phyloP scores from a whole-genome alignment of 2,329 filamentous ascomycete genomes.

The Balansia obtecta region DNA sequence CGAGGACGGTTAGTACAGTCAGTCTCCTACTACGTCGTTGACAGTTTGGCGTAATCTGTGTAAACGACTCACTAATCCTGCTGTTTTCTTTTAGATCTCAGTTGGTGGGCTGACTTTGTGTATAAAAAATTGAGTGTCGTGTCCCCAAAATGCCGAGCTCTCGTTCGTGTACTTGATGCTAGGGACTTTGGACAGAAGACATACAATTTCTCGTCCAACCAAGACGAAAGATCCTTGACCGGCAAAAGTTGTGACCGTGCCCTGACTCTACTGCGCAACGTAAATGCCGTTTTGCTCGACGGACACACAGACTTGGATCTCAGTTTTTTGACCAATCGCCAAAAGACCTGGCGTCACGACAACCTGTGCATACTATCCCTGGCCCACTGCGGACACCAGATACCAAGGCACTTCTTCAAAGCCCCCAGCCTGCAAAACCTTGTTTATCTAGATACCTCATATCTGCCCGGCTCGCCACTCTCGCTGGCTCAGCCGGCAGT shows the following conservation, averaged over 20 bases:
- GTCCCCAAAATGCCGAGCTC: conserved; percentile 24
- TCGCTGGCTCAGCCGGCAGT: conserved; percentile 21
- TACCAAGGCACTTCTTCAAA: conserved; percentile 28
- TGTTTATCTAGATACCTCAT: conserved; percentile 41
- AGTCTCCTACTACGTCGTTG: not conserved
- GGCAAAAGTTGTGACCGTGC: conserved; percentile 26
- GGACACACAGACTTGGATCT: conserved; percentile 33
- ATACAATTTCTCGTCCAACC: conserved; percentile 29
- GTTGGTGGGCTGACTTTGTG: conserved; percentile 37
- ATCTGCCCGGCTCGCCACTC: conserved; percentile 31
- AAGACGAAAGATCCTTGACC: conserved; percentile 19
- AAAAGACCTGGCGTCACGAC: not conserved
- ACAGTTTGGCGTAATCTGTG: too few relatives aligned
- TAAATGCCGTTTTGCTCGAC: conserved; percentile 36
- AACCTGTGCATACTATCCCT: conserved; percentile 31
- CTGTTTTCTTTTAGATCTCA: conserved; percentile 25
- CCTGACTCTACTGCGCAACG: conserved; percentile 27
- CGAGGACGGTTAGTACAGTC: conserved; percentile 30
- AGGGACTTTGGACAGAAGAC: conserved; percentile 27
- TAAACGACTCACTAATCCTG: too few relatives aligned
- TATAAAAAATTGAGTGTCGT: conserved; percentile 23
- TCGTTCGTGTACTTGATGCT: conserved; percentile 37
- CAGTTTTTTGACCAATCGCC: conserved; percentile 18
- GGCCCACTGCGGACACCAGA: conserved; percentile 24
- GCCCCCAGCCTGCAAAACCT: conserved; percentile 25